Evolutionary conservation across 2,329 filamentous ascomycete species (phyloP).

Genomic region (Cordyceps pruinosa): DNA sequence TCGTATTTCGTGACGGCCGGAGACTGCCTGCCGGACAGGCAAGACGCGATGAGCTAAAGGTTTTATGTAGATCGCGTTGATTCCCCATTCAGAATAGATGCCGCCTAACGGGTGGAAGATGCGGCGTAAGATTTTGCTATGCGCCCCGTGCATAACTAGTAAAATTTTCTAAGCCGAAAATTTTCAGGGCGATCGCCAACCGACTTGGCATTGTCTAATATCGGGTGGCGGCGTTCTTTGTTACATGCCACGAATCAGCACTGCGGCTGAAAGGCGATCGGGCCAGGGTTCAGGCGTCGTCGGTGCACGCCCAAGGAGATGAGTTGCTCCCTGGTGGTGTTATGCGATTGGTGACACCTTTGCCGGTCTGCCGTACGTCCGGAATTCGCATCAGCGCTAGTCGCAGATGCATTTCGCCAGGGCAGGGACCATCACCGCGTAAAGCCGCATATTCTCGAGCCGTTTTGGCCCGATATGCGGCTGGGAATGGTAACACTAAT

Average conservation of each 20-base stretch:
- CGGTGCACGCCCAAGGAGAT: neutral
- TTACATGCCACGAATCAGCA: neutral
- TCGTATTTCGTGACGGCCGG: neutral
- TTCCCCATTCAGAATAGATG: neutral
- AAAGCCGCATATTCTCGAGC: neutral
- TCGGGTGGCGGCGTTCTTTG: neutral
- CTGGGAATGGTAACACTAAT: neutral
- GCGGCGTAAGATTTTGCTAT: neutral
- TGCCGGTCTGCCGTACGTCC: neutral
- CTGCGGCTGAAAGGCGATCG: neutral
- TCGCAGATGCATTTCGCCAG: neutral
- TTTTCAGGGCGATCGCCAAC: neutral
- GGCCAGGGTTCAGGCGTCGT: neutral
- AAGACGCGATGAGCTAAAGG: neutral
- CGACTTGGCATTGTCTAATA: neutral
- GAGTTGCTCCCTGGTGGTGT: neutral
- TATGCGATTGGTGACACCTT: neutral
- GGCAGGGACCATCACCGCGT: neutral
- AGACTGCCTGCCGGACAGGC: neutral
- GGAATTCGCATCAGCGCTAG: conserved; percentile 8
- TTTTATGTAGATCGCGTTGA: neutral
- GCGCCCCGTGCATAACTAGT: neutral
- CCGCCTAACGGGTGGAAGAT: neutral
- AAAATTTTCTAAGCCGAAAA: neutral
- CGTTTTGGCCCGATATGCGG: neutral